Percentiles rank a stretch among this genome's conserved stretches.
phyloP scores from a whole-genome alignment of 1,284 basidiomycete genomes.

The Ganoderma sinense region DNA sequence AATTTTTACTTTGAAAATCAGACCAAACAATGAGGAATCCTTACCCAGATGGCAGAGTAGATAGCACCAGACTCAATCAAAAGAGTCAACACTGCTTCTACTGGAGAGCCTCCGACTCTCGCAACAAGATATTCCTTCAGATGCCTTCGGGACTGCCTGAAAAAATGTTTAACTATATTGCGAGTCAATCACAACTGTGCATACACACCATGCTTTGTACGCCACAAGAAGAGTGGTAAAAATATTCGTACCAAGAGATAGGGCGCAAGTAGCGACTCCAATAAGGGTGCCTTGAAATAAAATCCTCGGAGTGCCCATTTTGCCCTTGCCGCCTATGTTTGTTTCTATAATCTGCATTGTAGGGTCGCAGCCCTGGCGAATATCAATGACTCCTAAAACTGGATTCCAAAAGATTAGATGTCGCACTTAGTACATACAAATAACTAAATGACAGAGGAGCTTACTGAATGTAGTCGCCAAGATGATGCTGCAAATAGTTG shows the following conservation, averaged over 20 bases:
- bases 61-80: neutral
- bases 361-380: too few relatives aligned
- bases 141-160: neutral
- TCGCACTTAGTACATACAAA: too few relatives aligned
- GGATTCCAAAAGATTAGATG: too few relatives aligned
- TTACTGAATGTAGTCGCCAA: neutral
- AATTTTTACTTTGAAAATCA: too few relatives aligned
- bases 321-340: too few relatives aligned
- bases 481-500: neutral
- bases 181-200: too few relatives aligned
- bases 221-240: neutral
- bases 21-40: neutral
- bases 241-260: neutral
- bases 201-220: neutral
- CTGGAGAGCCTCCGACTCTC: neutral
- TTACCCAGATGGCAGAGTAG: conserved; percentile 4
- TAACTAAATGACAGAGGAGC: neutral
- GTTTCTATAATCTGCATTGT: too few relatives aligned
- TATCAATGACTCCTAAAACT: neutral
- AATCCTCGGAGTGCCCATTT: neutral
- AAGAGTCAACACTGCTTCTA: neutral
- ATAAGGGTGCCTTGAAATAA: too few relatives aligned
- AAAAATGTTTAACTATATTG: neutral
- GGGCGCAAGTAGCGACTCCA: neutral
- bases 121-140: neutral